Evolutionary conservation across 2,329 filamentous ascomycete species (phyloP).

Genomic region (Penicillium thymicola): DNA sequence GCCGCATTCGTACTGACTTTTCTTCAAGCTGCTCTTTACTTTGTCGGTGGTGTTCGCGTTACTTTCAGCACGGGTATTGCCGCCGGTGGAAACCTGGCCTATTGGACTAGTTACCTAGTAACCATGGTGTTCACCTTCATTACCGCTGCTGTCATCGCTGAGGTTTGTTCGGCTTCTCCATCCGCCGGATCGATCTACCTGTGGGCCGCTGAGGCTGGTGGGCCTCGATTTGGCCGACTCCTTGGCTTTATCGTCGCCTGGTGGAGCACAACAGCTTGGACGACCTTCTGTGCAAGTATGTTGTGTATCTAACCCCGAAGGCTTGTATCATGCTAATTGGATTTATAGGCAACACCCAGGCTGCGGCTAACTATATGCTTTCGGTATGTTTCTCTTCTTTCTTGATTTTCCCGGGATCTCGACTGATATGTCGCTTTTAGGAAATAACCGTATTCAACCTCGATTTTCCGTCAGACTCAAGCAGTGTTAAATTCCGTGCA

Average conservation of each 20-base stretch:
- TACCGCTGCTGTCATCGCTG: slow-evolving; percentile 58
- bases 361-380: slow-evolving; percentile 53
- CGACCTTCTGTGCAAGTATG: slow-evolving; percentile 54
- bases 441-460: slow-evolving; percentile 58
- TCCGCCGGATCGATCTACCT: slow-evolving; percentile 60
- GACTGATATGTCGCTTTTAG: slow-evolving; percentile 28
- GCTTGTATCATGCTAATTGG: not conserved
- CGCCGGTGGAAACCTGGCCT: slow-evolving; percentile 59
- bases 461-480: slow-evolving; percentile 53
- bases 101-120: slow-evolving; percentile 61
- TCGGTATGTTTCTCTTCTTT: slow-evolving; percentile 38
- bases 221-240: slow-evolving; percentile 53
- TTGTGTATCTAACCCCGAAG: not conserved
- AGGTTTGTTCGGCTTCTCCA: slow-evolving; percentile 59
- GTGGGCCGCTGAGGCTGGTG: slow-evolving; percentile 60
- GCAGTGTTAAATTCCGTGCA: slow-evolving; percentile 56
- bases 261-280: slow-evolving; percentile 64
- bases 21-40: slow-evolving; percentile 55
- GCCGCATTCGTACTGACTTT: not conserved
- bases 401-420: not conserved
- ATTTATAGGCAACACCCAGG: slow-evolving; percentile 47
- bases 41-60: slow-evolving; percentile 58
- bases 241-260: slow-evolving; percentile 62
- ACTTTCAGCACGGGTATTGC: slow-evolving; percentile 63
- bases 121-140: slow-evolving; percentile 61